Evolutionary conservation across 2,329 filamentous ascomycete species (phyloP).

Genomic region (Aurifilum marmelostoma): DNA sequence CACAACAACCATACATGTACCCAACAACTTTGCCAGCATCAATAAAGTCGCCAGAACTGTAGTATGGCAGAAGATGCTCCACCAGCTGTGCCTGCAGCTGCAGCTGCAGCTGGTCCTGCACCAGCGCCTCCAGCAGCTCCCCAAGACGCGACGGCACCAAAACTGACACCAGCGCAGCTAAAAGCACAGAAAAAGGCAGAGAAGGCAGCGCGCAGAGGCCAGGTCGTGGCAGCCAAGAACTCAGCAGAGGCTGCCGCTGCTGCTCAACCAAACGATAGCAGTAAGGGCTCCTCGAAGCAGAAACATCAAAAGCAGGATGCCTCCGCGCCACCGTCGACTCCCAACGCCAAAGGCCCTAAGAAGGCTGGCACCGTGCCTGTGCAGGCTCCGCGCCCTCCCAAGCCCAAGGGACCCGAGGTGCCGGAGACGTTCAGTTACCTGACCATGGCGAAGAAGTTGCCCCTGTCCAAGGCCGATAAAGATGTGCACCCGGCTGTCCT

Average conservation of each 20-base stretch:
- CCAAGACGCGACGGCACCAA: constrained; percentile 45
- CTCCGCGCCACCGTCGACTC: constrained; percentile 35
- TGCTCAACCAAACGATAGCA: constrained; percentile 48
- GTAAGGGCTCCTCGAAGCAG: constrained; percentile 41
- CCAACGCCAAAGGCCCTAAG: constrained; percentile 35
- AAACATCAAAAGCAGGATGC: constrained; percentile 52
- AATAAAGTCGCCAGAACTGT: neutral
- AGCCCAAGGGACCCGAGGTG: constrained; percentile 59
- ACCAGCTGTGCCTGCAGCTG: constrained; percentile 27
- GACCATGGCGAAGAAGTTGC: constrained; percentile 65
- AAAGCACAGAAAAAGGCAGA: constrained; percentile 91
- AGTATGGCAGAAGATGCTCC: constrained; percentile 24
- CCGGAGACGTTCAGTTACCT: constrained; percentile 82
- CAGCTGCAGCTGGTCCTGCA: constrained; percentile 26
- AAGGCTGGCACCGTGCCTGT: constrained; percentile 27
- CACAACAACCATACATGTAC: neutral
- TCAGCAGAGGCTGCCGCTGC: constrained; percentile 42
- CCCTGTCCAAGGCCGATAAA: constrained; percentile 65
- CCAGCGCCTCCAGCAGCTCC: constrained; percentile 26
- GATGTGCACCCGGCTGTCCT: constrained; percentile 86
- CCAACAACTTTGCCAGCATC: neutral
- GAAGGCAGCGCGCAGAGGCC: constrained; percentile 82
- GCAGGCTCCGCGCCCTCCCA: constrained; percentile 45
- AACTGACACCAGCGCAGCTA: constrained; percentile 75
- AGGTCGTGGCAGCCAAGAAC: constrained; percentile 62